Conservation (phyloP, 768 basidiomycete genomes). For the Tulasnella sp. region DNA sequence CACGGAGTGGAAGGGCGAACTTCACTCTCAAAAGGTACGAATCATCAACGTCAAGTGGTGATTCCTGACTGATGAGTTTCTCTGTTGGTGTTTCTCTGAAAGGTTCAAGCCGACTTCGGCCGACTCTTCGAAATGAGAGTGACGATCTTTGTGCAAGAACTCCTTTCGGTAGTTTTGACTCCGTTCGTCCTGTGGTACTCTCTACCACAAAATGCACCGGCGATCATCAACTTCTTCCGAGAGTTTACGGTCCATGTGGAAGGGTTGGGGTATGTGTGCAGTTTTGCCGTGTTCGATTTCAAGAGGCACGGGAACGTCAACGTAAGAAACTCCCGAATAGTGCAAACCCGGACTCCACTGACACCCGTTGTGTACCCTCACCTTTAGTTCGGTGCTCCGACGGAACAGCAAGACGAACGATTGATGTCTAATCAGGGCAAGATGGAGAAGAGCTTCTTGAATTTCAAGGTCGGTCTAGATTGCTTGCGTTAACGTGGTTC, state of each 20-base stretch:
- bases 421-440: slow-evolving; percentile 88
- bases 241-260: slow-evolving; percentile 97
- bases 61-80: neutral
- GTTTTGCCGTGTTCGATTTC: slow-evolving; percentile 98
- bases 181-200: slow-evolving; percentile 93
- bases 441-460: slow-evolving; percentile 98
- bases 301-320: slow-evolving; percentile 88
- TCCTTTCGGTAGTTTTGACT: slow-evolving; percentile 84
- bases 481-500: slow-evolving; percentile 8
- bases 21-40: slow-evolving; percentile 80
- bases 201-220: slow-evolving; percentile 79
- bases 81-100: neutral
- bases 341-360: neutral
- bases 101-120: slow-evolving; percentile 89
- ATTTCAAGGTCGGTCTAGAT: slow-evolving; percentile 59
- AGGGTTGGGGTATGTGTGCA: slow-evolving; percentile 92
- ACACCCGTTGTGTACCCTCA: neutral
- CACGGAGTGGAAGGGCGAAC: slow-evolving; percentile 75
- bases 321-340: slow-evolving; percentile 35
- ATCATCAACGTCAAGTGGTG: neutral
- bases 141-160: slow-evolving; percentile 75
- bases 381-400: slow-evolving; percentile 78
- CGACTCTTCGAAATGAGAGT: slow-evolving; percentile 92
- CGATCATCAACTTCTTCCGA: slow-evolving; percentile 94
- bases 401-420: slow-evolving; percentile 55